Base-by-base conservation (phyloP, 1,139 yeast genomes). In the Geotrichum histeridarum region DNA sequence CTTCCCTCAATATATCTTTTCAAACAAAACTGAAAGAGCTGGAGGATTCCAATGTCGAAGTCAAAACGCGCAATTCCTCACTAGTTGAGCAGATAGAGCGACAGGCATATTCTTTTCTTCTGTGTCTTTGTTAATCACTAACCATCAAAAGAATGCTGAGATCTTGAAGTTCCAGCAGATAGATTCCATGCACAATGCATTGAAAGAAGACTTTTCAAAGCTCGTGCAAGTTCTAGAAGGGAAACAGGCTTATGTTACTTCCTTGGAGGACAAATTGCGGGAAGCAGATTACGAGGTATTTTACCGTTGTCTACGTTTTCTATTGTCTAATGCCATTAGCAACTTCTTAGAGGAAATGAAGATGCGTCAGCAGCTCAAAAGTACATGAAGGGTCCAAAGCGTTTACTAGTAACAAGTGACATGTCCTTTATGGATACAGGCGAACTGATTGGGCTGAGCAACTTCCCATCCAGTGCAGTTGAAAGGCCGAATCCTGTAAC, bases 241-340 rank as follows among this genome's bases (percentile, higher is more conserved):
- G 8, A 51, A 51, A 27, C 49, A 54, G n/a, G 15, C 42, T 8
- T 31, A 49, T 7, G 37, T 55, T 1, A 32, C 39, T 4, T 22
- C 30, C 4, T 15, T 55, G 15, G 52, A 55, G 27, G 51, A 52
- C 15, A 42, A 41, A 22, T 42, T 55, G 18, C 39, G 51, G n/a
- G 55, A 55, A 33, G 53, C 46, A 39, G 55, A 52, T 38, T 52
- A 53, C 45, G 55, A 55, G 46, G 57, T 54, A 42, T 39, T 4
- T 22, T 12, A 6, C n/a, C 31, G n/a, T 27, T n/a, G 31, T 12
- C 32, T 22, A 5, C 12, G 22, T 33, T 27, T 15, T 31, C 18
- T 8, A 32, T n/a, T 8, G 22, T 44, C 53, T 50, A 42, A 47
- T 36, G 8, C 15, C 12, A n/a, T 5, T 8, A 42, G 50, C 50